Evolutionary conservation across 805 yeast genomes (phyloP), one percentile per base, ranked within the genome.

Genomic region (Suhomyces faveliae): DNA sequence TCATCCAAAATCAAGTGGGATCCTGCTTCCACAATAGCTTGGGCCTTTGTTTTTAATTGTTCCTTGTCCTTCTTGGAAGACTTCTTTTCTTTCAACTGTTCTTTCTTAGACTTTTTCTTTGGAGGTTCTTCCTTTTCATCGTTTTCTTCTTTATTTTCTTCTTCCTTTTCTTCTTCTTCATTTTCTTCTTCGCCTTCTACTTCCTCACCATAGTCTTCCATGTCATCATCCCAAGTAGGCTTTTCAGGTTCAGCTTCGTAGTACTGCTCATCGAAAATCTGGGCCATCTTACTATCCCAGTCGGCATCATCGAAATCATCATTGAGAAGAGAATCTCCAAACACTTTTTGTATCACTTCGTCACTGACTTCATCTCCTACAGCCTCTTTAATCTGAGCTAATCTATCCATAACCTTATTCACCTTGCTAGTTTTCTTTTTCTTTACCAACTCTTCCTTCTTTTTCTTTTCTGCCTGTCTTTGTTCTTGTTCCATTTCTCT

Each of bases 251-350:
- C 71, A 12, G 68, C 77, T 35, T 76, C 82, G 57, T 91, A 90
- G 62, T 79, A 91, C 48, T 84, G 89, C 42, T 91, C 96, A 60
- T 89, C 80, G 63, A 94, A 94, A 25, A 92, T 80, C 61, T 87
- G 86, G 41, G 85, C 81, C 84, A 94, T 83, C 52, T 88, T 83
- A 48, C 67, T 71, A 64, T 94, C 98, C 98, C 98, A 94, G 51
- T 89, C 96, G 22, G 84, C 79, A 59, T 86, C 89, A 55, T 88
- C 89, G 63, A 89, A 94, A 61, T 94, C 98, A 43, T 87, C 95
- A 37, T 87, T 87, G 51, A 94, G 70, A 56, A 92, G 77, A 40
- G 85, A 78, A 46, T 85, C 85, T 11, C 91, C 89, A 59, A 91
- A 81, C 23, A 85, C 88, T 43, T 73, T 74, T 37, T 81, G 76